These are phyloP conservation scores for Prunella vulgaris DNA, from an alignment of 257 asterid species.

Conservation along the genomic window DNA sequence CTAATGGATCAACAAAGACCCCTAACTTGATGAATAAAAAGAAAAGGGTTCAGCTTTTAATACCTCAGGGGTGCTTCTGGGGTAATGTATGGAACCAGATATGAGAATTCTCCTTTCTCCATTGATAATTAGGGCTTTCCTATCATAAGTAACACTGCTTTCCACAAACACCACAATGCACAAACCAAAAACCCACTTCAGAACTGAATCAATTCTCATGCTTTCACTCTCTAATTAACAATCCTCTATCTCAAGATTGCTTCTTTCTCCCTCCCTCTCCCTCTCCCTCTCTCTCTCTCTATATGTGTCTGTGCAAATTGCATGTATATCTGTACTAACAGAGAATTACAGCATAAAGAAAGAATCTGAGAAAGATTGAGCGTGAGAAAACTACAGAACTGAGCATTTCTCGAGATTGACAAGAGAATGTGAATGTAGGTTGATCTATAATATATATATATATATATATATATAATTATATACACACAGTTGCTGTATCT, in stretches of 20 bases:
- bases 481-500: slow-evolving; percentile 17
- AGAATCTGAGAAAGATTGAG: slow-evolving; percentile 21
- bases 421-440: slow-evolving; percentile 25
- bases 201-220: slow-evolving; percentile 38
- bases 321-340: slow-evolving; percentile 2
- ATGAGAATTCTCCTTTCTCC: slow-evolving; percentile 83
- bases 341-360: slow-evolving; percentile 11
- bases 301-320: slow-evolving; percentile 1
- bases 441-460: slow-evolving; percentile 7
- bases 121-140: slow-evolving; percentile 75
- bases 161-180: slow-evolving; percentile 41
- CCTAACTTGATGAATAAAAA: not conserved
- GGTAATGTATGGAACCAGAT: slow-evolving; percentile 90
- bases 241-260: slow-evolving; percentile 12
- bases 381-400: slow-evolving; percentile 5
- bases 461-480: slow-evolving; percentile 1
- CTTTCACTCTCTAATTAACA: slow-evolving; percentile 7
- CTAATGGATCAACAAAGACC: slow-evolving; percentile 8
- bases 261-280: not conserved
- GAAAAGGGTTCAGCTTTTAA: not conserved
- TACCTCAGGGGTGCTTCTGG: slow-evolving; percentile 97
- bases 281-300: not conserved
- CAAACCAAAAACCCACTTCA: slow-evolving; percentile 48
- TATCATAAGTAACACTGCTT: slow-evolving; percentile 68
- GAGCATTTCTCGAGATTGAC: slow-evolving; percentile 21